These are phyloP conservation scores for Tephrocybe rancida DNA, from an alignment of 768 basidiomycete species.

Conservation along the genomic window DNA sequence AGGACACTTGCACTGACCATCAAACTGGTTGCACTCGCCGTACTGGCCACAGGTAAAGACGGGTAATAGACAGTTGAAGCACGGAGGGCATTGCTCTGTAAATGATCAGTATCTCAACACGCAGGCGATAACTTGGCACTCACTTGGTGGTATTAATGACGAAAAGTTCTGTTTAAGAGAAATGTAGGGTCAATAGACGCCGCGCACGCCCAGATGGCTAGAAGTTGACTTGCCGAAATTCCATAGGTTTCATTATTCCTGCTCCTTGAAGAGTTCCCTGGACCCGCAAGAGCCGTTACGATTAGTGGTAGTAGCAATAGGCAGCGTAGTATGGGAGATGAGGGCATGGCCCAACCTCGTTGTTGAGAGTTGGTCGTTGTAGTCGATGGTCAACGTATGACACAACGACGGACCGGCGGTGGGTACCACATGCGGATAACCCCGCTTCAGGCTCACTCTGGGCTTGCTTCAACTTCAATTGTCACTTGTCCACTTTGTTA, in stretches of 20 bases:
- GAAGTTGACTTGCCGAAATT: slow-evolving; percentile 15
- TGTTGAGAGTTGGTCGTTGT: too few relatives aligned
- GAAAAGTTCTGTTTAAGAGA: slow-evolving; percentile 16
- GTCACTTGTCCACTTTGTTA: too few relatives aligned
- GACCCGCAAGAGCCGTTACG: background rate
- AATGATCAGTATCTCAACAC: background rate
- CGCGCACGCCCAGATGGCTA: background rate
- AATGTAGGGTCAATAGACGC: slow-evolving; percentile 1
- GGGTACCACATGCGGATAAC: too few relatives aligned
- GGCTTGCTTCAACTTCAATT: too few relatives aligned
- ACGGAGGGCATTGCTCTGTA: slow-evolving; percentile 74
- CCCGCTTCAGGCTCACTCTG: too few relatives aligned
- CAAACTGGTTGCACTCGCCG: slow-evolving; percentile 86
- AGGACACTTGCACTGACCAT: slow-evolving; percentile 96
- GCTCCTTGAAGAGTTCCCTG: slow-evolving; percentile 14
- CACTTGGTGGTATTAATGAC: slow-evolving; percentile 24
- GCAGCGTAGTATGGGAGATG: background rate
- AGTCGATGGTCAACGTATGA: too few relatives aligned
- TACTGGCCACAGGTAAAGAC: slow-evolving; percentile 93
- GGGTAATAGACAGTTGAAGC: slow-evolving; percentile 96
- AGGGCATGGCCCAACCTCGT: slow-evolving; percentile 10
- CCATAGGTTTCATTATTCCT: slow-evolving; percentile 18
- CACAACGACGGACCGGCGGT: too few relatives aligned
- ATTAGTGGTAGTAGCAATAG: slow-evolving; percentile 8
- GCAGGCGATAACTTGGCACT: background rate